Conservation (phyloP, 257 asterid species). For the Solanum etuberosum region DNA sequence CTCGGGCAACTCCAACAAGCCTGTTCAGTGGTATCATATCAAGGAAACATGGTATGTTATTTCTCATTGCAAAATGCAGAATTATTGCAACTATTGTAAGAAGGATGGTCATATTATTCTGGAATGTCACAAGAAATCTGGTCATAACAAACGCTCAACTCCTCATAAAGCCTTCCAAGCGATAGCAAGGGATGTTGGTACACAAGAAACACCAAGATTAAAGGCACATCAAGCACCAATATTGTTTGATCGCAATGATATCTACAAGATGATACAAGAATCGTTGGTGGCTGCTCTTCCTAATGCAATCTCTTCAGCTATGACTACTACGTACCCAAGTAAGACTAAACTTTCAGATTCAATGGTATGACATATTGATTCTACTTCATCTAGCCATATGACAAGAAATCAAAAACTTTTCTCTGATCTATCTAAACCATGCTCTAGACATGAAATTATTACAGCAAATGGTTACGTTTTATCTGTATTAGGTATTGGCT, state of each 20-base stretch:
- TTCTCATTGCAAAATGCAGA: background rate
- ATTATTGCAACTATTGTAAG: background rate
- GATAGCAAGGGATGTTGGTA: background rate
- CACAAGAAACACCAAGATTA: background rate
- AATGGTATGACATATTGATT: background rate
- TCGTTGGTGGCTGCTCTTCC: background rate
- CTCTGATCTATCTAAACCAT: background rate
- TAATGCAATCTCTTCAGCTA: background rate
- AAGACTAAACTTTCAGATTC: background rate
- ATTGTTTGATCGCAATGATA: background rate
- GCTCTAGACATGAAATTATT: background rate
- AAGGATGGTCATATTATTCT: background rate
- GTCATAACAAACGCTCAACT: background rate
- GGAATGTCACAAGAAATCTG: background rate
- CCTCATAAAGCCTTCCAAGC: background rate
- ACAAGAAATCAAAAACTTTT: background rate
- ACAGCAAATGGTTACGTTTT: too few species aligned
- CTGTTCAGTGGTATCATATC: background rate
- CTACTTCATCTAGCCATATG: background rate
- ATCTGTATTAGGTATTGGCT: background rate
- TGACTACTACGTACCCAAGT: background rate
- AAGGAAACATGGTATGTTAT: background rate
- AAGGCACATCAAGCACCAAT: background rate
- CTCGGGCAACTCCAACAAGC: background rate
- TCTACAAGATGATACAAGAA: background rate